These are phyloP conservation scores for Aureobasidium sp. DNA, from an alignment of 2,329 filamentous ascomycete genomes.

Conservation along the genomic window DNA sequence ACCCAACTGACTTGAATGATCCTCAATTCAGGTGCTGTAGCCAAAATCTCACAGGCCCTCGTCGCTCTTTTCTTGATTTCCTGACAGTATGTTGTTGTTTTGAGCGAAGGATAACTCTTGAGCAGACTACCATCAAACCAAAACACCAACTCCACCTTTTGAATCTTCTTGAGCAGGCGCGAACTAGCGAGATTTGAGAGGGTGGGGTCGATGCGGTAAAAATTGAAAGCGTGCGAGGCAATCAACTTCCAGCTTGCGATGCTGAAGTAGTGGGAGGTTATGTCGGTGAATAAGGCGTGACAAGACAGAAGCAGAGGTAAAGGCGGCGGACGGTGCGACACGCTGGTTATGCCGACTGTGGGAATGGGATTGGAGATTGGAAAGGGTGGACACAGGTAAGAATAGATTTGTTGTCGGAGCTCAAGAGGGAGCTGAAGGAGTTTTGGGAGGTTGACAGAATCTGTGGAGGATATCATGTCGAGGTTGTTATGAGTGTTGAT, in stretches of 20 bases:
- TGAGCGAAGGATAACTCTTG: conserved; percentile 27
- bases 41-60: conserved; percentile 26
- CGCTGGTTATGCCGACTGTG: conserved; percentile 27
- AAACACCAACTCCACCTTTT: conserved; percentile 29
- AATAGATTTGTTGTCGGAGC: conserved; percentile 38
- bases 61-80: conserved; percentile 26
- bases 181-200: conserved; percentile 23
- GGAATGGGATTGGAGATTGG: conserved; percentile 25
- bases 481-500: neutral
- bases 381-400: conserved; percentile 27
- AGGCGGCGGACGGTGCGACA: conserved; percentile 26
- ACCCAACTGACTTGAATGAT: conserved; percentile 27
- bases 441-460: neutral
- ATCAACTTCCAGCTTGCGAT: conserved; percentile 29
- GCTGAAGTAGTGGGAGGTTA: conserved; percentile 28
- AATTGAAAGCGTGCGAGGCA: conserved; percentile 32
- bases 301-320: conserved; percentile 24
- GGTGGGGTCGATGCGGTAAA: conserved; percentile 30
- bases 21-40: conserved; percentile 21
- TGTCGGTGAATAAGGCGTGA: conserved; percentile 24
- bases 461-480: neutral
- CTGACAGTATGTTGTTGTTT: conserved; percentile 25
- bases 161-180: conserved; percentile 21
- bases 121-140: conserved; percentile 28
- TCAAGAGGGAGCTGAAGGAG: conserved; percentile 37